Conservation (phyloP, 345 rosid genomes). For the Abelmoschus esculentus region DNA sequence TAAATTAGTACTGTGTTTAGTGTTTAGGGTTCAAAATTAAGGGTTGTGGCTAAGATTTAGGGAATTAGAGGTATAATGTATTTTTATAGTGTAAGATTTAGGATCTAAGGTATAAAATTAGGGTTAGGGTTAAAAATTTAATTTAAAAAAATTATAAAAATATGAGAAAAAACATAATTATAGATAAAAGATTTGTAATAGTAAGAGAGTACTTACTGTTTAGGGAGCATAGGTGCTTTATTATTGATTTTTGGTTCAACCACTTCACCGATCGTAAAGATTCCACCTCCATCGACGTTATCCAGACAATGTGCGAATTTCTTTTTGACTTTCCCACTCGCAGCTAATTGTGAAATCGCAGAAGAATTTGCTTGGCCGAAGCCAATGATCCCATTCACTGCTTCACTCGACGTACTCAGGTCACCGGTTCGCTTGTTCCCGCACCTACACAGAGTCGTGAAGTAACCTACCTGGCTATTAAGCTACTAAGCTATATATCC, state of each 20-base stretch:
- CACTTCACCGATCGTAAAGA: conserved; percentile 68
- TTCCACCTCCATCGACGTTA: conserved; percentile 66
- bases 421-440: conserved; percentile 57
- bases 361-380: conserved; percentile 85
- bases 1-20: too few relatives aligned
- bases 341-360: conserved; percentile 74
- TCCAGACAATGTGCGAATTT: conserved; percentile 83
- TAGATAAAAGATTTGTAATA: too few relatives aligned
- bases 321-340: conserved; percentile 47
- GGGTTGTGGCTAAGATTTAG: too few relatives aligned
- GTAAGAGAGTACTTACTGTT: conserved; percentile 51
- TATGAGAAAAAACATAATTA: too few relatives aligned
- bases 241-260: conserved; percentile 55
- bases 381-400: conserved; percentile 85
- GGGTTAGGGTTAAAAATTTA: too few relatives aligned
- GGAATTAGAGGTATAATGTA: too few relatives aligned
- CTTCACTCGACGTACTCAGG: conserved; percentile 34
- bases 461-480: too few relatives aligned
- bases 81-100: too few relatives aligned
- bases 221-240: conserved; percentile 61
- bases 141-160: too few relatives aligned
- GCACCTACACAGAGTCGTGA: conserved; percentile 25
- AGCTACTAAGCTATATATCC: not conserved
- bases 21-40: too few relatives aligned
- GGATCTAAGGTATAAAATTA: too few relatives aligned